These are phyloP conservation scores for Dysphania ambrosioides DNA, from an alignment of 148 eudicot species.

Conservation along the genomic window DNA sequence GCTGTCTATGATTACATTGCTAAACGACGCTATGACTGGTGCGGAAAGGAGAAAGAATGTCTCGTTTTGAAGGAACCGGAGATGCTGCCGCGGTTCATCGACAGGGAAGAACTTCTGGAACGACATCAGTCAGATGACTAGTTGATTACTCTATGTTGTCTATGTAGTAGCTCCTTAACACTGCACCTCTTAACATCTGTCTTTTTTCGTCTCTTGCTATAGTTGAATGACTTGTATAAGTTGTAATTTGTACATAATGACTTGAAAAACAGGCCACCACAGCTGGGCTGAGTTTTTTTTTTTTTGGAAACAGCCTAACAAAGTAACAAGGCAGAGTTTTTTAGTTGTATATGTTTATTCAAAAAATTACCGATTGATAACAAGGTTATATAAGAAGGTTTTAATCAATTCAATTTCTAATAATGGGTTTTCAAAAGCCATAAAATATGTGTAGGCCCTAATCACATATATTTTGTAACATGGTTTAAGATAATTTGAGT, in stretches of 20 bases:
- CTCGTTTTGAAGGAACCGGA: slow-evolving; percentile 71
- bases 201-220: not conserved
- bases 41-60: slow-evolving; percentile 74
- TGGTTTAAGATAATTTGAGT: too few species aligned
- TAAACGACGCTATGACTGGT: slow-evolving; percentile 71
- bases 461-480: too few species aligned
- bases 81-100: slow-evolving; percentile 83
- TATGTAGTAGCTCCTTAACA: not conserved
- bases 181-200: not conserved
- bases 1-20: slow-evolving; percentile 81
- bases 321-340: slow-evolving; percentile 3
- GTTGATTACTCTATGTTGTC: slow-evolving; percentile 18
- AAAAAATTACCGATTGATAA: too few species aligned
- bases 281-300: too few species aligned
- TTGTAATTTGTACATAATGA: not conserved
- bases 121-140: slow-evolving; percentile 32
- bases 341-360: not conserved
- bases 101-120: slow-evolving; percentile 66
- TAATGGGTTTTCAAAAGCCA: too few species aligned
- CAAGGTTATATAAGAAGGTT: too few species aligned
- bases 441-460: too few species aligned
- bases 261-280: not conserved
- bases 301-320: too few species aligned
- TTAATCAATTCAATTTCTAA: too few species aligned
- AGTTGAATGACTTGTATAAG: not conserved